Evolutionary conservation across 2,329 filamentous ascomycete species (phyloP), one percentile per base, ranked within the genome.

Genomic region (Trichophyton verrucosum): DNA sequence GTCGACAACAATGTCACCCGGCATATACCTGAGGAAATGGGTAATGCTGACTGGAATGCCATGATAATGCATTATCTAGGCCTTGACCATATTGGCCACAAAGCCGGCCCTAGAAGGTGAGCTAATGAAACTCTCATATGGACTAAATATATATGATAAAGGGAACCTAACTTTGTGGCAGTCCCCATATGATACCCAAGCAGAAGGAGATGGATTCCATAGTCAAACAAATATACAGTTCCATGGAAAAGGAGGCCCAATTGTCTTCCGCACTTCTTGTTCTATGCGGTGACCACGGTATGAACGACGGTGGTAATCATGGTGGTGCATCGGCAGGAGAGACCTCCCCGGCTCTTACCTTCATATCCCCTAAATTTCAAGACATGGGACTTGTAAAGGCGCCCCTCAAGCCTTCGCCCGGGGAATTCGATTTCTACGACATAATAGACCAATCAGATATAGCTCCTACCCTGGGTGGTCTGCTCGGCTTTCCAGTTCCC

Each of bases 251-350:
- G 3, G 76, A 88, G 61, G 71, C 81, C 1, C 87, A 96, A 72
- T 82, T 96, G 0, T 71, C 82, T 36, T 87, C 88, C 3, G 91
- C 92, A 0, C 76, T 99, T 1, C 81, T 99, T 53, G 85, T 99
- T 2, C 76, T 99, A 5, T 90, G 87, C 61, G 94, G 94, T 61
- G 95, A 99, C 68, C 94, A 99, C 71, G 94, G 94, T n/a, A 99
- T 99, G 94, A 99, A 97, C 67, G 92, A 97, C 67, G 94, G 89
- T 20, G 94, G 94, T 1, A 97, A 97, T 66, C 94, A 99, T 71
- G 94, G 94, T 33, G 94, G 92, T 44, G 96, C 92, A 8, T 91
- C 91, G 0, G 83, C 90, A 1, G 92, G 94, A 49, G 94, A 99
- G 76, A 97, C 94, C 1, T 96, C 92, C 0, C 87, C 94, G 0